phyloP scores from a whole-genome alignment of 495 filamentous ascomycete genomes.

The Neurospora sublineolata region DNA sequence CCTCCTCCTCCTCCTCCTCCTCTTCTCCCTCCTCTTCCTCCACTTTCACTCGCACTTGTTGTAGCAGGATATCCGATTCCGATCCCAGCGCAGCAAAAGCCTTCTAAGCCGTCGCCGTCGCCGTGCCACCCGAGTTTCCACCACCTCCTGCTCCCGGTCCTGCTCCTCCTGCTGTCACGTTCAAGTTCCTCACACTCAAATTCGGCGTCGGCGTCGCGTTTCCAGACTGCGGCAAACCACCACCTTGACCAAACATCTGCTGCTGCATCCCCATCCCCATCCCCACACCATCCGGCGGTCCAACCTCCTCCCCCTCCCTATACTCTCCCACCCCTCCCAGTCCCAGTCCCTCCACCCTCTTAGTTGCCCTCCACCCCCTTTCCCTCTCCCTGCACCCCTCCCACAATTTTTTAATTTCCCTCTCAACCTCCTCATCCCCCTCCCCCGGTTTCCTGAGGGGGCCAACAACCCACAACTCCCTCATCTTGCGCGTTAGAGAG shows the following conservation, averaged over 20 bases:
- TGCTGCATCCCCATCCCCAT: no score
- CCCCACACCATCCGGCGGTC: neutral
- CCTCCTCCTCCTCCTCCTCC: no score
- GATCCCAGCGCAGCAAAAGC: neutral
- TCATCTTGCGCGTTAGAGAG: conserved; percentile 28
- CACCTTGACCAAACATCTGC: neutral
- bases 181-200: neutral
- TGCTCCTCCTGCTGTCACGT: neutral
- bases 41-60: neutral
- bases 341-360: no score
- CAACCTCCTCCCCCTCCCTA: neutral
- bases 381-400: conserved; percentile 4
- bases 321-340: neutral
- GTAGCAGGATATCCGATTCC: neutral
- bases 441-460: conserved; percentile 26
- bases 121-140: neutral
- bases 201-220: neutral
- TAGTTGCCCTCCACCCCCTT: no score
- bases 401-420: no score
- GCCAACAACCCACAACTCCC: conserved; percentile 33
- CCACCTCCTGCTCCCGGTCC: no score
- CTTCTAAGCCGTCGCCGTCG: neutral
- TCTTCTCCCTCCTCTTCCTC: neutral
- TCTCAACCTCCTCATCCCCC: conserved; percentile 19
- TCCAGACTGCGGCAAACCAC: neutral